Evolutionary conservation across 352 stramenopile species (phyloP).

Genomic region (Phytophthora podocarpi): DNA sequence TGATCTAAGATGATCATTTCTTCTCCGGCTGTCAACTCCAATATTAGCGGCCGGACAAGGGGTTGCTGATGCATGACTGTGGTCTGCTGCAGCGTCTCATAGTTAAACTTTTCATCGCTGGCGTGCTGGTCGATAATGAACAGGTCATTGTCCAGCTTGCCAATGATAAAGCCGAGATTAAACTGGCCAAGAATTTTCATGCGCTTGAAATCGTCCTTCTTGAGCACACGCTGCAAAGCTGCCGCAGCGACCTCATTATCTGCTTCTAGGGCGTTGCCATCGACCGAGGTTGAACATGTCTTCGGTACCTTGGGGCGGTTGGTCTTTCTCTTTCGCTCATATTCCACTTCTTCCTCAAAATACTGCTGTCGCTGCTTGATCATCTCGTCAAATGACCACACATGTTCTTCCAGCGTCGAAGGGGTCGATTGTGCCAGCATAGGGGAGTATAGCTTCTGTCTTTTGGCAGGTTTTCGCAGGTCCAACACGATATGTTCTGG

Average conservation of each 20-base stretch:
- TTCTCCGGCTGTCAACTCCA: slow-evolving; percentile 93
- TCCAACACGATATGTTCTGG: slow-evolving; percentile 20
- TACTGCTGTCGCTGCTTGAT: slow-evolving; percentile 40
- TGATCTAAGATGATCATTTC: slow-evolving; percentile 96
- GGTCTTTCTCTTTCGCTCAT: slow-evolving; percentile 35
- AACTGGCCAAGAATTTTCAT: slow-evolving; percentile 97
- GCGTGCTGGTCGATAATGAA: slow-evolving; percentile 99
- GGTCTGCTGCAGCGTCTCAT: slow-evolving; percentile 72
- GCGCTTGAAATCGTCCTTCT: slow-evolving; percentile 91
- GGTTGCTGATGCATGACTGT: slow-evolving; percentile 96
- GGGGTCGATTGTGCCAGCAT: background rate
- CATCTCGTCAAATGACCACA: slow-evolving; percentile 56
- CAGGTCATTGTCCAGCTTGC: slow-evolving; percentile 88
- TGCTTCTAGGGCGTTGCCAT: slow-evolving; percentile 8
- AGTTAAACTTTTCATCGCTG: slow-evolving; percentile 95
- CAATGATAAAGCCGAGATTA: slow-evolving; percentile 98
- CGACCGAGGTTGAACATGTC: slow-evolving; percentile 38
- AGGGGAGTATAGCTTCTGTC: slow-evolving; percentile 28
- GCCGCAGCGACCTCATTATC: slow-evolving; percentile 54
- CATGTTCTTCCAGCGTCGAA: slow-evolving; percentile 20
- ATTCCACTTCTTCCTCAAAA: slow-evolving; percentile 50
- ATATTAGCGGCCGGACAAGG: slow-evolving; percentile 89
- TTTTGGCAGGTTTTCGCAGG: slow-evolving; percentile 27
- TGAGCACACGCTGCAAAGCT: slow-evolving; percentile 76
- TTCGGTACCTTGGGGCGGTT: slow-evolving; percentile 43